Evolutionary conservation across 495 filamentous ascomycete genomes (phyloP).

Genomic region (Podospora pseudoanserina): DNA sequence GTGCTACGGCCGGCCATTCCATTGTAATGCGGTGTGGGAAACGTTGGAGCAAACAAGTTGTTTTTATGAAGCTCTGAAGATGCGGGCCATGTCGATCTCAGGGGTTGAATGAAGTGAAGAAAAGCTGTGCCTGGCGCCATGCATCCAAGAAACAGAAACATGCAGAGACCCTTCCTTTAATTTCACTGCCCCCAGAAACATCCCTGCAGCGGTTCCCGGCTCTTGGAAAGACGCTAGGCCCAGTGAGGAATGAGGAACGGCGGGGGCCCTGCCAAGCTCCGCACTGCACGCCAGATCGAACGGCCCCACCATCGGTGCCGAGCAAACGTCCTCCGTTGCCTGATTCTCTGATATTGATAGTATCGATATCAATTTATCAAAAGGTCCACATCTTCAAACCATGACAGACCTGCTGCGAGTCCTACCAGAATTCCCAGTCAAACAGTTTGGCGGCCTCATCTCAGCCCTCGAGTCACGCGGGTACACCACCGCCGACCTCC

Average conservation of each 20-base stretch:
- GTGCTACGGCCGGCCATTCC: not conserved
- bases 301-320: not conserved
- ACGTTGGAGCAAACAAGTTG: not conserved
- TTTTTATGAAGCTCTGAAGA: not conserved
- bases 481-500: conserved; percentile 77
- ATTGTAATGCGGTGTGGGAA: not conserved
- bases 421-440: conserved; percentile 71
- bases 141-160: not conserved
- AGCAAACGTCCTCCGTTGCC: not conserved
- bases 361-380: not conserved
- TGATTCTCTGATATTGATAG: not conserved
- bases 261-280: not conserved
- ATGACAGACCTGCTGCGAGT: conserved; percentile 88
- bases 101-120: not conserved
- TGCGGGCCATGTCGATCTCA: not conserved
- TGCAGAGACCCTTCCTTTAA: not conserved
- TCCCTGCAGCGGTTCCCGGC: not conserved
- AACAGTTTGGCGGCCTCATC: conserved; percentile 68
- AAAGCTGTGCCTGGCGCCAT: not conserved
- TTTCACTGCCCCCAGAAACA: not conserved
- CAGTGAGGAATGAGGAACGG: not conserved
- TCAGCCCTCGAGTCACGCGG: conserved; percentile 70
- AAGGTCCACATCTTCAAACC: conserved; percentile 10
- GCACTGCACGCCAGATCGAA: conserved; percentile 1
- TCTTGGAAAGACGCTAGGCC: not conserved